Conservation (phyloP, 208 protist genomes). For the Leishmania arabica region DNA sequence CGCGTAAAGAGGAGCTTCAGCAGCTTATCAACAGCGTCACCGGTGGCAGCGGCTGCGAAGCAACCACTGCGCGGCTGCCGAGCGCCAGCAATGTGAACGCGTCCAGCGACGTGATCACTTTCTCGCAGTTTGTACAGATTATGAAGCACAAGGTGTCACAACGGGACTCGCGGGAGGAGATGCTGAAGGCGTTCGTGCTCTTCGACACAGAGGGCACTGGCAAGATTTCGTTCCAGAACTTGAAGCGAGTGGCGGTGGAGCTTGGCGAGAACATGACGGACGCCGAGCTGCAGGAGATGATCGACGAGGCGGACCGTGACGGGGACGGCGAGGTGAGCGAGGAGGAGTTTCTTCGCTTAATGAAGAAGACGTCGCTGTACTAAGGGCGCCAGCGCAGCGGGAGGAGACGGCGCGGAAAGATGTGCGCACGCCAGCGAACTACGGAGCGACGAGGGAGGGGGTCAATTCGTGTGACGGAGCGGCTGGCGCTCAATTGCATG, state of each 20-base stretch:
- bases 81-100: conserved; percentile 1
- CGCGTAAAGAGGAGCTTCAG: conserved; percentile 93
- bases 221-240: conserved; percentile 96
- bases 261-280: conserved; percentile 97
- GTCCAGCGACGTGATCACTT: conserved; percentile 62
- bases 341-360: conserved; percentile 96
- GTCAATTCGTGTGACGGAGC: neutral
- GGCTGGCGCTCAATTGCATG: neutral
- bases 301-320: conserved; percentile 96
- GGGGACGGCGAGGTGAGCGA: conserved; percentile 96
- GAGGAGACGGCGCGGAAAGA: neutral
- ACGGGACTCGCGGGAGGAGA: conserved; percentile 94
- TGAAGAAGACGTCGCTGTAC: conserved; percentile 94
- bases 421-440: neutral
- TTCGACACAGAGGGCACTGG: conserved; percentile 96
- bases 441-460: too few relatives aligned
- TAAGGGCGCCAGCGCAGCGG: conserved; percentile 16
- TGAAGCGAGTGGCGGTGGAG: conserved; percentile 96
- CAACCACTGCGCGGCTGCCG: neutral
- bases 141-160: conserved; percentile 91
- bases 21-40: conserved; percentile 66
- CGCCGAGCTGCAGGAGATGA: conserved; percentile 98
- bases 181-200: conserved; percentile 95
- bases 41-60: neutral
- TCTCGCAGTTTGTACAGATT: conserved; percentile 86